Evolutionary conservation across 2,329 filamentous ascomycete genomes (phyloP).

Genomic region (Scopulariopsis brevicaulis): DNA sequence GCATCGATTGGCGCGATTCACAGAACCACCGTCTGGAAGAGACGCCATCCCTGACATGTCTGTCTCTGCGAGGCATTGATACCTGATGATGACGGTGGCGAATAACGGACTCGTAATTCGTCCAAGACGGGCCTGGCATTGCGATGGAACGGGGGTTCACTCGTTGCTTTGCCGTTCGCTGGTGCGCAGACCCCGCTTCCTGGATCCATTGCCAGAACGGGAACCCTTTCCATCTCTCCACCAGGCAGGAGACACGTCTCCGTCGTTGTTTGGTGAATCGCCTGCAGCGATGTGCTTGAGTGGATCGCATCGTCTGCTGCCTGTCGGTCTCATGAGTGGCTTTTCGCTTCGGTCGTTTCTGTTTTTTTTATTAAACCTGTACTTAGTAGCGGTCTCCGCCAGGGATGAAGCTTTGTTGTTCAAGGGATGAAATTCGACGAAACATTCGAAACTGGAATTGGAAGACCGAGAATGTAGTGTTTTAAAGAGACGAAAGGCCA

Average conservation of each 20-base stretch:
- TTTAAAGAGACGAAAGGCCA: no score
- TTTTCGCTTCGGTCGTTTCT: background rate
- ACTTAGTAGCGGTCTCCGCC: background rate
- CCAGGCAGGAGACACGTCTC: background rate
- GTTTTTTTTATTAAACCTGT: background rate
- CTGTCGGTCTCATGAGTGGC: background rate
- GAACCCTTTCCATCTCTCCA: background rate
- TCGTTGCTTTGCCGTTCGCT: background rate
- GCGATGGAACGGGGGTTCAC: background rate
- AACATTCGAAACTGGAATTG: background rate
- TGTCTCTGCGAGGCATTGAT: constrained; percentile 4
- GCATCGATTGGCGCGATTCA: constrained; percentile 5
- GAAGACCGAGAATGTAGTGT: no score
- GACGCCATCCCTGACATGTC: background rate
- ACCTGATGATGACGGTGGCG: constrained; percentile 3
- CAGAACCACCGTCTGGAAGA: background rate
- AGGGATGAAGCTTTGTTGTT: background rate
- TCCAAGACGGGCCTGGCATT: background rate
- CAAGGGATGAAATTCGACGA: background rate
- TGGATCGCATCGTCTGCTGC: background rate
- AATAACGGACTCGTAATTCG: background rate
- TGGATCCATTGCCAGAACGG: background rate
- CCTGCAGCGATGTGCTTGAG: background rate
- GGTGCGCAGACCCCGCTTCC: background rate
- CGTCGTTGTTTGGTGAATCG: background rate